Conservation (phyloP, 768 basidiomycete species). For the Porpolomopsis calyptriformis region DNA sequence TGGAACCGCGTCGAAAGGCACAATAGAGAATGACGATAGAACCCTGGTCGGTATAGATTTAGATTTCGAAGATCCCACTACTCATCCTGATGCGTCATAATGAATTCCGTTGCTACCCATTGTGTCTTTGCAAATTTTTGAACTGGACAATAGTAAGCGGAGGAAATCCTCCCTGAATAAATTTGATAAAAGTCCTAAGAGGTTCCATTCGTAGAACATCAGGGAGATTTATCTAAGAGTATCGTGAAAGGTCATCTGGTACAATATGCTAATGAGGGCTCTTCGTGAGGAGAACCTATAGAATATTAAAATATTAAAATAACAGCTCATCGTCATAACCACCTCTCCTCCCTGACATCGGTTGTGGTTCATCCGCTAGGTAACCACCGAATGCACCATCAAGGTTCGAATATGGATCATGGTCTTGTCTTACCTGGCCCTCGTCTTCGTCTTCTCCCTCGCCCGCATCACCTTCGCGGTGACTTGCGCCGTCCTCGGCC, state of each 20-base stretch:
- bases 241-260: slow-evolving; percentile 1
- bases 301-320: slow-evolving; percentile 37
- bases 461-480: slow-evolving; percentile 11
- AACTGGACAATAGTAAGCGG: background rate
- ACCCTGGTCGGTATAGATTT: too few relatives aligned
- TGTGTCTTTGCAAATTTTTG: background rate
- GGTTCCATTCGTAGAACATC: too few relatives aligned
- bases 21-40: too few relatives aligned
- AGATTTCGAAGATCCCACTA: too few relatives aligned
- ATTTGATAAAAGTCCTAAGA: slow-evolving; percentile 7
- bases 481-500: background rate
- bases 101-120: slow-evolving; percentile 1
- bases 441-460: slow-evolving; percentile 24
- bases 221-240: too few relatives aligned
- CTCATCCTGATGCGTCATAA: too few relatives aligned
- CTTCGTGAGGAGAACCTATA: too few relatives aligned
- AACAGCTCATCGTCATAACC: slow-evolving; percentile 59
- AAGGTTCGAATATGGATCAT: slow-evolving; percentile 79
- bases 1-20: too few relatives aligned
- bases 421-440: slow-evolving; percentile 25
- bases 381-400: slow-evolving; percentile 69
- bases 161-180: background rate
- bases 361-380: slow-evolving; percentile 60
- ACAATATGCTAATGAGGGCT: too few relatives aligned
- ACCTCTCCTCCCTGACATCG: slow-evolving; percentile 38